Percentiles rank a stretch among this genome's conserved stretches.
Evolutionary conservation across 345 rosid species (phyloP).

Genomic region (Eucalyptus curtisii): DNA sequence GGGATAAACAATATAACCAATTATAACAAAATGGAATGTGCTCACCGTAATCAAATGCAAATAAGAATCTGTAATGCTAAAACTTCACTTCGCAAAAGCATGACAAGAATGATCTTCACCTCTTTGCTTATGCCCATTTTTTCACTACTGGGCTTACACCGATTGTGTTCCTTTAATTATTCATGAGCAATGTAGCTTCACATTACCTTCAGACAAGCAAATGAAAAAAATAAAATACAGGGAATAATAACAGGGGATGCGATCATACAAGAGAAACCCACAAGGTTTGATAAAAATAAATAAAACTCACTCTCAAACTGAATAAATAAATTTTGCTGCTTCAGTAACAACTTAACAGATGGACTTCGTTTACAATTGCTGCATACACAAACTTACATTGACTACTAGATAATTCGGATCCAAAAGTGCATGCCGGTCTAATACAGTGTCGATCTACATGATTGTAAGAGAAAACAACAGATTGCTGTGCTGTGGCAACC

Average conservation of each 20-base stretch:
- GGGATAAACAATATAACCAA: not conserved
- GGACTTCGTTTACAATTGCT: not conserved
- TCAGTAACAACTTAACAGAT: not conserved
- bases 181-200: not conserved
- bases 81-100: not conserved
- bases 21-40: not conserved
- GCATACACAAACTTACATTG: not conserved
- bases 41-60: not conserved
- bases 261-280: not conserved
- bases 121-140: not conserved
- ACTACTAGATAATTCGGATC: not conserved
- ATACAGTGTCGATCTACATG: not conserved
- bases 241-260: not conserved
- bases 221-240: not conserved
- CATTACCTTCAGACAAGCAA: not conserved
- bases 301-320: not conserved
- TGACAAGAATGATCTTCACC: not conserved
- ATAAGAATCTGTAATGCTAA: not conserved
- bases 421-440: not conserved
- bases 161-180: not conserved
- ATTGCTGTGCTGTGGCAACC: not conserved
- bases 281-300: not conserved
- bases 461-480: not conserved
- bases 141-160: not conserved
- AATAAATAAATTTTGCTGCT: not conserved